Evolutionary conservation across 1,284 basidiomycete genomes (phyloP), one percentile per base, ranked within the genome.

Genomic region (Bjerkandera adusta): DNA sequence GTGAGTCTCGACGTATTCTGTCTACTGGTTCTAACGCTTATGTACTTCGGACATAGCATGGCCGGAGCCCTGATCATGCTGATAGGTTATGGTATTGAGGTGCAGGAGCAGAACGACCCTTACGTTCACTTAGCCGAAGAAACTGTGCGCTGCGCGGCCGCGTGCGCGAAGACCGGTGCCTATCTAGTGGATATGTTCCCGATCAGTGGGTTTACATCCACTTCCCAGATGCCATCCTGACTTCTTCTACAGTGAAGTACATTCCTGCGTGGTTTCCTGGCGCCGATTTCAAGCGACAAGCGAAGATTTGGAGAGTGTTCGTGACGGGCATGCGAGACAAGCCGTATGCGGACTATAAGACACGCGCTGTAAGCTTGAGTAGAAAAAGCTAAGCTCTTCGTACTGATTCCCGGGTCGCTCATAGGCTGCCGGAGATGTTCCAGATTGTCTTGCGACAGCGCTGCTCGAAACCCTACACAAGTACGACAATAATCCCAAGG

Each of bases 161-260:
- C 45, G 4, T 49, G 53, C 3, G 48, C 52, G 3, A 25, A 24
- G 13, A 1, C 43, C 12, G 58, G 56, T 1, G 49, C 56, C 1
- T 56, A 49, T 29, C 38, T 63, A 3, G 58, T 63, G 11, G 61
- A 63, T 41, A 30, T 59, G 4, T 25, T 63, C 6, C 59, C 61
- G 1, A 34, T 58, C 12, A 36, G 61, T 63, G 24, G 13, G 48
- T 42, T 11, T 24, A n/a, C n/a, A n/a, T n/a, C n/a, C n/a, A n/a
- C n/a, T n/a, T n/a, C n/a, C n/a, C n/a, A n/a, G n/a, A n/a, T n/a
- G n/a, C n/a, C 13, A 5, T 15, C 15, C 25, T n/a, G 10, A 8
- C 12, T 36, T 13, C 10, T 13, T 10, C 12, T n/a, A n/a, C 33
- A 44, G 43, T 44, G 15, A 36, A 36, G 16, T 27, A 36, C 11